A percentile compares a stretch with the other conserved stretches of the same genome.
phyloP scores from a whole-genome alignment of 176 grass and related monocot genomes.

The Metroxylon sagu region DNA sequence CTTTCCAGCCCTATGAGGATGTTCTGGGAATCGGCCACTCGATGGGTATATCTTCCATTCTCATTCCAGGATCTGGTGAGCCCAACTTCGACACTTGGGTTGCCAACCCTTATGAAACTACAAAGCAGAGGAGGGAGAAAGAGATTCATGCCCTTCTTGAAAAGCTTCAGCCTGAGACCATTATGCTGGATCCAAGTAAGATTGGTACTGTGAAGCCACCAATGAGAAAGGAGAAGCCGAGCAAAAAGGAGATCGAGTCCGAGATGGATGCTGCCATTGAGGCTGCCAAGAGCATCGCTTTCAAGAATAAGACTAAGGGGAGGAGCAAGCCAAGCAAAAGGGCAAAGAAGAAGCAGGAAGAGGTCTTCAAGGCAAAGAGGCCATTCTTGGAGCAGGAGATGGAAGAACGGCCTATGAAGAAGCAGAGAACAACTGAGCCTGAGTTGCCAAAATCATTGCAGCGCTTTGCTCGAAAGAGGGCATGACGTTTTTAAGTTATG shows the following conservation, averaged over 20 bases:
- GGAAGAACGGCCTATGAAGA: slow-evolving; percentile 33
- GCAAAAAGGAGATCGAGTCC: slow-evolving; percentile 46
- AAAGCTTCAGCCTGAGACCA: slow-evolving; percentile 73
- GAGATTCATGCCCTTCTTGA: slow-evolving; percentile 73
- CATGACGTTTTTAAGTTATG: neutral
- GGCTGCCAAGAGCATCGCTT: slow-evolving; percentile 36
- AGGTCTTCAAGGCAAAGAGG: slow-evolving; percentile 64
- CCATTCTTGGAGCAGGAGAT: slow-evolving; percentile 45
- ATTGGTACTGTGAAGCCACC: slow-evolving; percentile 54
- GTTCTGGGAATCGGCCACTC: slow-evolving; percentile 75
- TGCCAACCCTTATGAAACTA: slow-evolving; percentile 69
- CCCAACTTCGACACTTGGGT: slow-evolving; percentile 85
- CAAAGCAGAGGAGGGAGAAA: slow-evolving; percentile 76
- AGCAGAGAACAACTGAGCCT: slow-evolving; percentile 20
- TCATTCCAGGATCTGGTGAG: slow-evolving; percentile 78
- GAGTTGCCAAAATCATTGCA: slow-evolving; percentile 65
- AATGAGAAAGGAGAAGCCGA: slow-evolving; percentile 49
- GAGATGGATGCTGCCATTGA: slow-evolving; percentile 52
- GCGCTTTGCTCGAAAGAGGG: slow-evolving; percentile 47
- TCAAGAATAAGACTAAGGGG: slow-evolving; percentile 94
- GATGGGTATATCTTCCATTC: slow-evolving; percentile 73
- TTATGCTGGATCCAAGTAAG: slow-evolving; percentile 69
- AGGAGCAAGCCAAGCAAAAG: slow-evolving; percentile 84
- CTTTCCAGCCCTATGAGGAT: slow-evolving; percentile 79
- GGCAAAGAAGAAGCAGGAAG: slow-evolving; percentile 62